Base-by-base conservation (phyloP, 768 basidiomycete genomes). In the Clitopilus hobsonii region DNA sequence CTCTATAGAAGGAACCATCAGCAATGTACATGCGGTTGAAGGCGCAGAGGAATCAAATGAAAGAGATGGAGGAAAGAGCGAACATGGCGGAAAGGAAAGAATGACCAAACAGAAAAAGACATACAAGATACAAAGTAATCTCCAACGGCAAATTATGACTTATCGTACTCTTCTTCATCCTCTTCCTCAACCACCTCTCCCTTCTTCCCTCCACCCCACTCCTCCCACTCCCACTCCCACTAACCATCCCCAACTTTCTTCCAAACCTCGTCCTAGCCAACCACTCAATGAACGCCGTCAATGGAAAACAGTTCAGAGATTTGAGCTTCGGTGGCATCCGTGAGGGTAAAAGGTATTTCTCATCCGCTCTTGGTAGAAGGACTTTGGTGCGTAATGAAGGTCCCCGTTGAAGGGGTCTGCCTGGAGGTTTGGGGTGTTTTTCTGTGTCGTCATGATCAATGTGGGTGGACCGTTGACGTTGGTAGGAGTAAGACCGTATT, bases 91-190 rank as follows among this genome's bases (percentile, higher is more conserved):
- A n/a, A n/a, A n/a, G n/a, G n/a, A n/a, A n/a, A n/a, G n/a, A n/a
- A n/a, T n/a, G n/a, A n/a, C n/a, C n/a, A n/a, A n/a, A n/a, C n/a
- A 11, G 23, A 20, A 20, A 45, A 38, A 38, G 36, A 65, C 80
- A 45, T 53, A 85, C 86, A 53, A 88, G 64, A 67, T 88, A 88
- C 51, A 88, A 68, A 6, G 84, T 84, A 52, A 89, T 76, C 66
- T 88, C 88, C 57, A 88, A 68, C 2, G 88, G 88, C 49, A 88
- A 61, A 61, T 88, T 88, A 59, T 84, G 85, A 30, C 75, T 78
- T 18, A 76, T 69, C 11, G 69, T 66, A 50, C 71, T 69, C 55
- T 72, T 70, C 53, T 68, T 68, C 65, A 83, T 66, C 63, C 71
- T 76, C 8, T 85, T 85, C 41, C 82, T 71, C 22, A 82, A 53